Conservation (phyloP, 2,329 filamentous ascomycete genomes). For the Sclerotinia nivalis region DNA sequence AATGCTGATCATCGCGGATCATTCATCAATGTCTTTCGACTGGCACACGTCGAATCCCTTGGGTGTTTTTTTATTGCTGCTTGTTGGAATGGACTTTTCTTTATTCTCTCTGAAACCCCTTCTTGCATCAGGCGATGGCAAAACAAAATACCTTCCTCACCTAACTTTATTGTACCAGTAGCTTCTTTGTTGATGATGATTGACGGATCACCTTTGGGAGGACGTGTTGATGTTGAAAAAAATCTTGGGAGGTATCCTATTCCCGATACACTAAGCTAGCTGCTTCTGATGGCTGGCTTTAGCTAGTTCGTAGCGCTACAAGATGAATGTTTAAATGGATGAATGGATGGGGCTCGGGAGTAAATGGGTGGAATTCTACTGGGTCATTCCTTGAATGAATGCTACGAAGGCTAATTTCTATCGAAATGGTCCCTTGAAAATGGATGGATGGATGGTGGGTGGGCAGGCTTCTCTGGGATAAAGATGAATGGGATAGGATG, state of each 20-base stretch:
- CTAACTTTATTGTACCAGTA: constrained; percentile 20
- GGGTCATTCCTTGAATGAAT: background rate
- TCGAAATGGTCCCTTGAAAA: background rate
- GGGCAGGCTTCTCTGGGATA: background rate
- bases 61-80: constrained; percentile 2
- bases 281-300: constrained; percentile 3
- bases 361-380: background rate
- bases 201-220: constrained; percentile 9
- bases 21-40: background rate
- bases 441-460: background rate
- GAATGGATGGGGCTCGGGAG: background rate
- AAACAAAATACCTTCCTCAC: constrained; percentile 2
- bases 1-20: background rate
- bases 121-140: constrained; percentile 16
- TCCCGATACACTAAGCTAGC: background rate
- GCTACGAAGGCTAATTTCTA: background rate
- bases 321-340: constrained; percentile 1
- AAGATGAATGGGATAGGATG: constrained; percentile 15
- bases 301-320: background rate
- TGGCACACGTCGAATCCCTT: background rate
- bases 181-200: constrained; percentile 18
- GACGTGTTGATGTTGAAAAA: constrained; percentile 3
- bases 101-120: constrained; percentile 3
- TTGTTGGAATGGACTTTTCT: background rate
- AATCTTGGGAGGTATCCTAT: background rate